These are phyloP conservation scores for Trichoderma parareesei DNA, from an alignment of 495 filamentous ascomycete genomes.

Conservation along the genomic window DNA sequence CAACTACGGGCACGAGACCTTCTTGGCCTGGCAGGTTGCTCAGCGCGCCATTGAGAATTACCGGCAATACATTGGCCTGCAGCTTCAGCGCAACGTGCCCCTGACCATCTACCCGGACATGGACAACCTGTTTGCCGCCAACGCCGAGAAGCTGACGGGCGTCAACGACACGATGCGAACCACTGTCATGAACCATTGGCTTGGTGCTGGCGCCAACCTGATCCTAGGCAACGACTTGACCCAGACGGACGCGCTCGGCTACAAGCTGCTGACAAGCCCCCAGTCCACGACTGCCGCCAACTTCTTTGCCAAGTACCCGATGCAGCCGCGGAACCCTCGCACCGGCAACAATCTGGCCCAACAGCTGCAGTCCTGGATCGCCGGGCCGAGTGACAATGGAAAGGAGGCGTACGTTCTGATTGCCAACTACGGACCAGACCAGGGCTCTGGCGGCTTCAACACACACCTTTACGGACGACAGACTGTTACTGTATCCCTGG, in stretches of 20 bases:
- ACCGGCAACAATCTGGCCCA: conserved; percentile 19
- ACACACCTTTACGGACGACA: conserved; percentile 17
- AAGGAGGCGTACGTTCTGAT: conserved; percentile 20
- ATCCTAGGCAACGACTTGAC: conserved; percentile 24
- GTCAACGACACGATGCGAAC: conserved; percentile 20
- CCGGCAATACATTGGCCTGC: conserved; percentile 21
- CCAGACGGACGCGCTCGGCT: conserved; percentile 19
- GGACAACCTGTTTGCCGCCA: conserved; percentile 23
- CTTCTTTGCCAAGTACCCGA: conserved; percentile 20
- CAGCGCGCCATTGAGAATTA: conserved; percentile 27
- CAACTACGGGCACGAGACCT: conserved; percentile 19
- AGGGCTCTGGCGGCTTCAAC: conserved; percentile 21
- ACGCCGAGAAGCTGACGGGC: conserved; percentile 18
- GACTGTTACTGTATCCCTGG: conserved; percentile 18
- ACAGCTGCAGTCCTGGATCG: conserved; percentile 27
- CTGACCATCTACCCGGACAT: conserved; percentile 24
- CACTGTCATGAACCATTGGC: conserved; percentile 24
- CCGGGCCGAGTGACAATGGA: conserved; percentile 17
- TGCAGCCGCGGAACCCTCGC: conserved; percentile 25
- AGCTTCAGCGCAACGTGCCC: conserved; percentile 17
- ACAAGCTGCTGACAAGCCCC: conserved; percentile 17
- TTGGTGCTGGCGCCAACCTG: conserved; percentile 24
- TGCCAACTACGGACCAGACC: conserved; percentile 23
- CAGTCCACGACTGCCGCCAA: conserved; percentile 16
- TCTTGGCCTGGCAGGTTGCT: conserved; percentile 20